Conservation (phyloP, 2,329 filamentous ascomycete genomes). For the Fusarium sp. region DNA sequence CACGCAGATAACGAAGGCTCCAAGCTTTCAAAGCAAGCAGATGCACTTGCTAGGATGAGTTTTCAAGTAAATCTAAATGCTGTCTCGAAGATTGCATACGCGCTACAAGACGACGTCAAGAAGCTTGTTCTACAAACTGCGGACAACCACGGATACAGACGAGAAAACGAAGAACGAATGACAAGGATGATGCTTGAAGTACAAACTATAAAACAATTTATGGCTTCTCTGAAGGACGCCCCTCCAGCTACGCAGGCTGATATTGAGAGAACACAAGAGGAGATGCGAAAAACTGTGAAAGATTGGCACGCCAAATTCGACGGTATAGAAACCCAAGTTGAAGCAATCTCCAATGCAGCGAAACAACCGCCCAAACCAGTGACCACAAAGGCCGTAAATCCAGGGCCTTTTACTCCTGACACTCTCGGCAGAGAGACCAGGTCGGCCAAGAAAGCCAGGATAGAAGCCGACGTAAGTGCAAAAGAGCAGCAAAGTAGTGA, state of each 20-base stretch:
- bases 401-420: neutral
- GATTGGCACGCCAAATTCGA: constrained; percentile 41
- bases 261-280: constrained; percentile 34
- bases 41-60: constrained; percentile 52
- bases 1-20: neutral
- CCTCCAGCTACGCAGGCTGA: constrained; percentile 20
- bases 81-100: constrained; percentile 44
- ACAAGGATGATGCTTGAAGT: constrained; percentile 48
- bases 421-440: constrained; percentile 23
- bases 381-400: constrained; percentile 26
- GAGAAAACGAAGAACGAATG: constrained; percentile 47
- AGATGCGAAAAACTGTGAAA: constrained; percentile 32
- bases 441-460: constrained; percentile 7
- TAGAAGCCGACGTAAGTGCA: neutral
- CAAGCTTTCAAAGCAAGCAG: constrained; percentile 44
- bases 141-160: constrained; percentile 46
- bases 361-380: constrained; percentile 36
- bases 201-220: constrained; percentile 45
- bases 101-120: constrained; percentile 47
- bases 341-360: constrained; percentile 39
- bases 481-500: constrained; percentile 9
- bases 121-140: constrained; percentile 43
- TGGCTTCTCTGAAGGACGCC: constrained; percentile 26
- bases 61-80: constrained; percentile 51
- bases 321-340: constrained; percentile 39